These are phyloP conservation scores for Tephrocybe sp. DNA, from an alignment of 768 basidiomycete species.

Conservation along the genomic window DNA sequence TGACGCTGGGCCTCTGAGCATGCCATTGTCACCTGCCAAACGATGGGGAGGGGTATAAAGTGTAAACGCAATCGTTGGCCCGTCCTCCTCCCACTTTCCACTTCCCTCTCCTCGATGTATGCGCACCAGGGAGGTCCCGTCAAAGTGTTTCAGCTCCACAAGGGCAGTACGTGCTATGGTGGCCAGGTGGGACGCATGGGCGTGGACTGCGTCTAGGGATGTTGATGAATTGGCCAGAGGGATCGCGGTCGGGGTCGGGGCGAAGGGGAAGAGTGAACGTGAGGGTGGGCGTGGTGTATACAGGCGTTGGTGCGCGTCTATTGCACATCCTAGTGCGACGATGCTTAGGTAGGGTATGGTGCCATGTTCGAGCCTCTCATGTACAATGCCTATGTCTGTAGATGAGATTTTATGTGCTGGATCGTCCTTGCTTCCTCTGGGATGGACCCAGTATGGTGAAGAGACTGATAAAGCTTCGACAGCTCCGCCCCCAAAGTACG, in stretches of 20 bases:
- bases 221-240: neutral
- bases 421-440: slow-evolving; percentile 8
- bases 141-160: slow-evolving; percentile 7
- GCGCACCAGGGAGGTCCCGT: slow-evolving; percentile 7
- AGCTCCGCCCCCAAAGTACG: slow-evolving; percentile 14
- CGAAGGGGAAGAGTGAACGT: too few species aligned
- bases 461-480: slow-evolving; percentile 13
- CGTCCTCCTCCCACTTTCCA: slow-evolving; percentile 12
- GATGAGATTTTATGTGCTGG: too few species aligned
- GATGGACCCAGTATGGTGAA: slow-evolving; percentile 12
- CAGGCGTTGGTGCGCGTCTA: slow-evolving; percentile 10
- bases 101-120: slow-evolving; percentile 16
- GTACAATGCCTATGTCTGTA: neutral
- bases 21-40: too few species aligned
- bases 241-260: neutral
- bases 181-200: slow-evolving; percentile 8
- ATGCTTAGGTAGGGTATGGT: slow-evolving; percentile 13
- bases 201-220: slow-evolving; percentile 9
- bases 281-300: neutral
- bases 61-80: slow-evolving; percentile 14
- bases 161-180: slow-evolving; percentile 1
- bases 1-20: too few species aligned
- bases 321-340: slow-evolving; percentile 9
- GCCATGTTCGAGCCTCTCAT: slow-evolving; percentile 14
- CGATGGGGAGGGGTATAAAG: slow-evolving; percentile 6